Base-by-base conservation (phyloP, 352 stramenopile genomes). In the Phytophthora cactorum region DNA sequence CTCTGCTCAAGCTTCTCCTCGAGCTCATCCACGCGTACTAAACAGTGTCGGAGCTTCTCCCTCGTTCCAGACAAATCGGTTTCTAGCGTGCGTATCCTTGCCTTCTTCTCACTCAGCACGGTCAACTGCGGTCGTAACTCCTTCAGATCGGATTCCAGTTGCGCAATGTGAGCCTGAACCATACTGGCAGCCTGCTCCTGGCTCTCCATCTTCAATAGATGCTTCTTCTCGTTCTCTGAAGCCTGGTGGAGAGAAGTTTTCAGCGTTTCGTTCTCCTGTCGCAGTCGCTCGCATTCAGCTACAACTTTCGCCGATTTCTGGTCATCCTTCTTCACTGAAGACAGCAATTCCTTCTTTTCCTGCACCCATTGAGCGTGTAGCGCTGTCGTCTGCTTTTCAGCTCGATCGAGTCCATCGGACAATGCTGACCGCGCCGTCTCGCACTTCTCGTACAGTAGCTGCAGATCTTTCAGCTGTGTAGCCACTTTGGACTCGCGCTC, bases 351-450 rank as follows among this genome's bases (percentile, higher is more conserved):
- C 2, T 76, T 64, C 66, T 91, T 93, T 66, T 91, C 85, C 38
- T 86, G 64, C 2, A 80, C 66, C 81, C 81, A 93, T 39, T 91
- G 78, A 2, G 74, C 73, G 52, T 89, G 82, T 9, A 90, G 58
- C 12, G 68, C 70, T 2, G 70, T 78, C 2, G 88, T 72, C 32
- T 93, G 78, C 38, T 88, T 32, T 49, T 93, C 78, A 17, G 76
- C 81, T 47, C 73, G 66, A 47, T 84, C 71, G 2, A 93, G 56
- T 6, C 77, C 78, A 5, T 73, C 71, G 0, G 77, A 77, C 5
- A 93, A 54, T 27, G 76, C 78, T 4, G 63, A 47, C 4, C 81
- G 74, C 34, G 87, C 70, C 12, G 72, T 47, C 45, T 89, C 74
- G 7, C 75, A 81, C 2, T 70, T 69, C 27, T 81, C 68, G 28